A percentile compares a stretch with the other conserved stretches of the same genome.
Evolutionary conservation across 495 filamentous ascomycete genomes (phyloP).

Genomic region (Parathielavia appendiculata): DNA sequence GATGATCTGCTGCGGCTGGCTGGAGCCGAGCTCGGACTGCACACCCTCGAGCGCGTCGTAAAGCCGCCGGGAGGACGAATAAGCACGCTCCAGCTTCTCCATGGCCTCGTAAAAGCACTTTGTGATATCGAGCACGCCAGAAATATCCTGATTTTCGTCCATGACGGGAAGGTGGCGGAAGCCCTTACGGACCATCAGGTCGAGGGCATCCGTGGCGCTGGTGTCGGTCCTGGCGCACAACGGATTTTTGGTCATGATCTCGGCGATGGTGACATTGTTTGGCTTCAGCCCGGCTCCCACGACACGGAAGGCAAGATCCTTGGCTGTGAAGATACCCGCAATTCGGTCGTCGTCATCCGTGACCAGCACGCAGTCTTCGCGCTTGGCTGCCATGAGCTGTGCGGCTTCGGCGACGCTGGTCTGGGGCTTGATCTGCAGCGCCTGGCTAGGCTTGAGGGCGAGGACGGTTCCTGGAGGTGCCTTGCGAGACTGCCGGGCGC

Average conservation of each 20-base stretch:
- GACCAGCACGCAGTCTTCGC: conserved; percentile 97
- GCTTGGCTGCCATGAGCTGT: conserved; percentile 97
- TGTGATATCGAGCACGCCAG: conserved; percentile 95
- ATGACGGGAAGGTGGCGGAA: conserved; percentile 97
- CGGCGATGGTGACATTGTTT: conserved; percentile 81
- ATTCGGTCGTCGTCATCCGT: conserved; percentile 98
- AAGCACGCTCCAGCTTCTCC: conserved; percentile 97
- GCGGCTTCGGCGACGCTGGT: conserved; percentile 95
- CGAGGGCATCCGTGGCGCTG: conserved; percentile 92
- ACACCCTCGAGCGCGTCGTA: conserved; percentile 98
- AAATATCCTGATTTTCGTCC: conserved; percentile 99
- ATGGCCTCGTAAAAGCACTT: conserved; percentile 99
- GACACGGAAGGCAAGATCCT: conserved; percentile 96
- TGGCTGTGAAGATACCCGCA: conserved; percentile 97
- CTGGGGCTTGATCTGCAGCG: conserved; percentile 93
- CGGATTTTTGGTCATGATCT: conserved; percentile 99
- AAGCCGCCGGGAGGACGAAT: conserved; percentile 89
- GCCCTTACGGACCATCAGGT: conserved; percentile 96
- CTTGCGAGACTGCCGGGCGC: conserved; percentile 80
- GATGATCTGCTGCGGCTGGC: conserved; percentile 96
- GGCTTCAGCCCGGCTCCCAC: conserved; percentile 92
- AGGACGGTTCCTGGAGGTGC: conserved; percentile 94
- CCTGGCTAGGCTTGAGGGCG: conserved; percentile 87
- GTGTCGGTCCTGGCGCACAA: conserved; percentile 96
- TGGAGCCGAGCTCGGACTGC: conserved; percentile 95